A percentile compares a stretch with the other conserved stretches of the same genome.
Evolutionary conservation across 2,329 filamentous ascomycete genomes (phyloP).

Genomic region (Byssothecium circinans): DNA sequence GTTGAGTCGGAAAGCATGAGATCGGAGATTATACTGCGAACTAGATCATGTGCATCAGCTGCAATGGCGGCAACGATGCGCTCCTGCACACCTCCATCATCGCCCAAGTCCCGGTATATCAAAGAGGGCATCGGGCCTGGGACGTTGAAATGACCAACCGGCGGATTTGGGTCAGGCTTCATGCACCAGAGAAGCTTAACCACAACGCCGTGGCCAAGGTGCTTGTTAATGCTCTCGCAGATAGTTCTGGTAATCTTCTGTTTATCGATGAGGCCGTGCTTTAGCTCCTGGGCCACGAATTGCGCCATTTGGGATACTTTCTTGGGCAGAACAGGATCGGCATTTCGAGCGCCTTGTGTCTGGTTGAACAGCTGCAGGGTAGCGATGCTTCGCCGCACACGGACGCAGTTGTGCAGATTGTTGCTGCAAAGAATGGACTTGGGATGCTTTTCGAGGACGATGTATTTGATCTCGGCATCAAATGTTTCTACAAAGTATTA

Average conservation of each 20-base stretch:
- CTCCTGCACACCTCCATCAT: neutral
- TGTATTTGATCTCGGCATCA: constrained; percentile 3
- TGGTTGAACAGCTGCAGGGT: neutral
- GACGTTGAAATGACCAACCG: neutral
- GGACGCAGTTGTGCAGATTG: neutral
- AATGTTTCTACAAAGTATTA: constrained; percentile 4
- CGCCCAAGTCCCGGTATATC: neutral
- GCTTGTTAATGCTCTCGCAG: neutral
- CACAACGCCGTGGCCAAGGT: neutral
- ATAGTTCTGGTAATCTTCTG: no score
- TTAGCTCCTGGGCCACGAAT: neutral
- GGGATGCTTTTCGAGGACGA: constrained; percentile 3
- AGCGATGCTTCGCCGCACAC: neutral
- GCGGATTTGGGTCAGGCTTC: neutral
- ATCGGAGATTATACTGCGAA: neutral
- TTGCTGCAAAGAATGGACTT: neutral
- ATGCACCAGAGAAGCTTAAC: neutral
- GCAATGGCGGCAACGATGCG: constrained; percentile 1
- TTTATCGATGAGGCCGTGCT: neutral
- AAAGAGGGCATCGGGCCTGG: neutral
- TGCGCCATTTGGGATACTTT: neutral
- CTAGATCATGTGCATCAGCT: neutral
- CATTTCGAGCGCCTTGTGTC: neutral
- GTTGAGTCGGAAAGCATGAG: neutral
- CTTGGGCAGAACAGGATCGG: neutral